Conservation (phyloP, 306 rosid genomes). For the Astragalus membranaceus region DNA sequence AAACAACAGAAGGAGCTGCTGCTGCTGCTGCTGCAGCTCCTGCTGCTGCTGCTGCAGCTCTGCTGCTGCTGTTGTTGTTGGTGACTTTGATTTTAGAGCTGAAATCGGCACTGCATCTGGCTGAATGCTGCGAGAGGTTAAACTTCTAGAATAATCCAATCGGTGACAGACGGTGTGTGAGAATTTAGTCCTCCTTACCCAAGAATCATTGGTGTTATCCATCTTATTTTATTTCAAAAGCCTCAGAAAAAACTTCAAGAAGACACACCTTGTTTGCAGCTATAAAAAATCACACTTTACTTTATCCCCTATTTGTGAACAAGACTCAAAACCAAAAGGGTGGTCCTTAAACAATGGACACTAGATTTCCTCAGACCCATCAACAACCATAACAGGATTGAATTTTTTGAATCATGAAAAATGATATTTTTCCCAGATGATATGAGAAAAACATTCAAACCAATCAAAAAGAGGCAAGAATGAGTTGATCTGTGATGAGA, state of each 20-base stretch:
- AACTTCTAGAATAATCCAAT: conserved; percentile 47
- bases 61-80: not conserved
- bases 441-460: conserved; percentile 34
- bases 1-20: too few species aligned
- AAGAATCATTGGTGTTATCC: conserved; percentile 61
- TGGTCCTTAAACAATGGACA: conserved; percentile 19
- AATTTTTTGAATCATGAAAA: not conserved
- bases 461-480: conserved; percentile 24
- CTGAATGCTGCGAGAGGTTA: conserved; percentile 27
- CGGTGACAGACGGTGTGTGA: conserved; percentile 84
- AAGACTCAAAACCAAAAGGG: conserved; percentile 27
- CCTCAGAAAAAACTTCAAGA: not conserved
- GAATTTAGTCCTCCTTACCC: conserved; percentile 83
- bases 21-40: not conserved
- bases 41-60: not conserved
- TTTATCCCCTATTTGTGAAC: conserved; percentile 17
- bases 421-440: conserved; percentile 17
- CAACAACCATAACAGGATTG: not conserved
- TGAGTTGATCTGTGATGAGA: conserved; percentile 26
- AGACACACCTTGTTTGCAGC: conserved; percentile 3
- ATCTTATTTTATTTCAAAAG: conserved; percentile 25
- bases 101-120: conserved; percentile 16
- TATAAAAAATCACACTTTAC: conserved; percentile 13
- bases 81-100: conserved; percentile 48
- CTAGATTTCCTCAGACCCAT: conserved; percentile 39